Conservation (phyloP, 208 protist species). For the Crithidia brevicula region DNA sequence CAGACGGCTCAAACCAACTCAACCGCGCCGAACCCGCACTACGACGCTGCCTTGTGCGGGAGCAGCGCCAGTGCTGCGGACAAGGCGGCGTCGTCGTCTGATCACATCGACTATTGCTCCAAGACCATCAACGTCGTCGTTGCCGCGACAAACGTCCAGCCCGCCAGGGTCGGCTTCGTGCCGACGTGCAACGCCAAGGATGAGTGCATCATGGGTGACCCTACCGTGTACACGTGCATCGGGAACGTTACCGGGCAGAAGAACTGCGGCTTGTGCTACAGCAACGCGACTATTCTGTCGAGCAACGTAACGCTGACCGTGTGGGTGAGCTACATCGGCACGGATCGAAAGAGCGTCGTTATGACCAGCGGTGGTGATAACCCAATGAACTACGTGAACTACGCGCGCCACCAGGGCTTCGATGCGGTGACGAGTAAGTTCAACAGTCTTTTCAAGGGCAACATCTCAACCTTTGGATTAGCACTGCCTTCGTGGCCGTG, state of each 20-base stretch:
- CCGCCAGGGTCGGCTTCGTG: conserved; percentile 74
- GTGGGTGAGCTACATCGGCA: conserved; percentile 82
- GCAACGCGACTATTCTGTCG: conserved; percentile 21
- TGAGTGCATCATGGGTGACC: conserved; percentile 52
- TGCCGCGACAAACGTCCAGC: conserved; percentile 33
- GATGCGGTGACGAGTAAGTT: conserved; percentile 30
- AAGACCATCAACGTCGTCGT: conserved; percentile 22
- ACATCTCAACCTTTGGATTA: conserved; percentile 16
- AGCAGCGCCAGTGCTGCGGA: conserved; percentile 2
- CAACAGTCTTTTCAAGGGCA: conserved; percentile 25
- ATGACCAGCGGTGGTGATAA: conserved; percentile 74
- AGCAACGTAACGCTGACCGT: conserved; percentile 39
- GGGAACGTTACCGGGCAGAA: conserved; percentile 55
- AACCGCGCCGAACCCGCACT: conserved; percentile 38
- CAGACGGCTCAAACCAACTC: not conserved
- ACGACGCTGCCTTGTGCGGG: conserved; percentile 29
- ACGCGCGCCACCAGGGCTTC: conserved; percentile 39
- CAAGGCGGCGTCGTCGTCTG: not conserved
- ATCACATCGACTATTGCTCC: conserved; percentile 31
- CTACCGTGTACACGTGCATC: conserved; percentile 50
- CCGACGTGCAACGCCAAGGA: conserved; percentile 72
- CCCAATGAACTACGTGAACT: conserved; percentile 70
- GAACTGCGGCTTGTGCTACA: conserved; percentile 78
- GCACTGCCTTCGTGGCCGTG: not conserved
- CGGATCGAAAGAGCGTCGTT: conserved; percentile 46